Evolutionary conservation across 768 basidiomycete species (phyloP), one percentile per base, ranked within the genome.

Genomic region (Cystobasidium ongulense): DNA sequence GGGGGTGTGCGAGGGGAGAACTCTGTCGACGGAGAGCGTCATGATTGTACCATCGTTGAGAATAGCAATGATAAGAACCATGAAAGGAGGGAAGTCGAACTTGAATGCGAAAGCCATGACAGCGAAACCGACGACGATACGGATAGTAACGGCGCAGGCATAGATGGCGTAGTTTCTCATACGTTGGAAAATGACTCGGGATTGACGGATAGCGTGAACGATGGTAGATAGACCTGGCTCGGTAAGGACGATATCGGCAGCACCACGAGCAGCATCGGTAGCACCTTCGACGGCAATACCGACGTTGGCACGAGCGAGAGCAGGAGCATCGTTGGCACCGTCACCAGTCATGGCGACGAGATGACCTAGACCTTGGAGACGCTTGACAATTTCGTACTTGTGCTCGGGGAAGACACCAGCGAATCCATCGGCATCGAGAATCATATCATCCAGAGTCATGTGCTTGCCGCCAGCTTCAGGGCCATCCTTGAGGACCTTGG

Each of bases 271-370:
- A 78, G 95, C 95, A 79, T 98, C 95, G 39, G 95, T 98, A 73
- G 95, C 93, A 87, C 95, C 95, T 82, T 98, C 94, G 80, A 98
- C 95, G 76, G 95, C 95, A 76, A 98, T 97, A 89, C 95, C 95
- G 80, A 98, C 95, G 82, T 98, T 98, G 82, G 94, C 95, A 81
- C 94, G 91, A 74, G 94, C 95, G 46, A 98, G 86, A 80, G 95
- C 95, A 67, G 95, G 95, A 71, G 95, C 95, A 76, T 98, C 94
- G 81, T 97, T 98, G 80, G 95, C 95, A 86, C 95, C 95, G 80
- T 97, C 95, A 86, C 95, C 95, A 81, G 95, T 98, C 95, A 98
- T 98, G 73, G 95, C 95, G 82, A 90, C 92, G 74, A 96, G 83
- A 82, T 96, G 93, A 62, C 93, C 95, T 75, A 97, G 89, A 81